These are phyloP conservation scores for Amyloporia xantha DNA, from an alignment of 768 basidiomycete genomes.

Conservation along the genomic window DNA sequence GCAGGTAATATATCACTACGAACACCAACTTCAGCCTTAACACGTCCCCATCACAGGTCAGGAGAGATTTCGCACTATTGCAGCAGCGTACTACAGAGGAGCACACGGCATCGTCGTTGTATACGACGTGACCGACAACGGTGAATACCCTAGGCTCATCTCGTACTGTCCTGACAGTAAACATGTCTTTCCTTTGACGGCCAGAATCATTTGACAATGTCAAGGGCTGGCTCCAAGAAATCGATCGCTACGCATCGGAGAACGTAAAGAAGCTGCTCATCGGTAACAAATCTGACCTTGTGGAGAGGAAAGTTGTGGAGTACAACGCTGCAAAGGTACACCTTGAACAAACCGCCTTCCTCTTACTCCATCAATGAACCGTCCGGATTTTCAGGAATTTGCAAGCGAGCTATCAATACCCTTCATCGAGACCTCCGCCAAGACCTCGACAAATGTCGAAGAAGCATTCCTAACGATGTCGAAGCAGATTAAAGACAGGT, in stretches of 20 bases:
- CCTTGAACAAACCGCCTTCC: neutral
- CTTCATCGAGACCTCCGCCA: conserved; percentile 96
- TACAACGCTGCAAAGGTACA: conserved; percentile 79
- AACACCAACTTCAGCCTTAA: no score
- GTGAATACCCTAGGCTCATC: conserved; percentile 31
- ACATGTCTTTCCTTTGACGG: no score
- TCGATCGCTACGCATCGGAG: conserved; percentile 94
- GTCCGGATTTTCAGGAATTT: conserved; percentile 58
- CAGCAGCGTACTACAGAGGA: conserved; percentile 97
- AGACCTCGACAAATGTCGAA: conserved; percentile 97
- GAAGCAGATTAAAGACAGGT: conserved; percentile 91
- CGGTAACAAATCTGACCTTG: conserved; percentile 98
- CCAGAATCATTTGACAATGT: conserved; percentile 92
- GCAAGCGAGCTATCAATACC: conserved; percentile 89
- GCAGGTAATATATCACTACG: no score
- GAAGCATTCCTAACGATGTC: conserved; percentile 99
- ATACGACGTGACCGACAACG: conserved; percentile 97
- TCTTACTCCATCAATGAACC: neutral
- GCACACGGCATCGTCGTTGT: conserved; percentile 98
- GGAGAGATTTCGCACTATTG: conserved; percentile 98
- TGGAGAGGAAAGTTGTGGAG: conserved; percentile 93
- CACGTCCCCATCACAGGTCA: conserved; percentile 50
- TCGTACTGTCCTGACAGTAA: no score
- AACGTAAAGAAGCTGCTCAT: conserved; percentile 98
- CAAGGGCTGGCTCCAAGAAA: conserved; percentile 92